Conservation (phyloP, 2,329 filamentous ascomycete genomes). For the Pseudogymnoascus sp. region DNA sequence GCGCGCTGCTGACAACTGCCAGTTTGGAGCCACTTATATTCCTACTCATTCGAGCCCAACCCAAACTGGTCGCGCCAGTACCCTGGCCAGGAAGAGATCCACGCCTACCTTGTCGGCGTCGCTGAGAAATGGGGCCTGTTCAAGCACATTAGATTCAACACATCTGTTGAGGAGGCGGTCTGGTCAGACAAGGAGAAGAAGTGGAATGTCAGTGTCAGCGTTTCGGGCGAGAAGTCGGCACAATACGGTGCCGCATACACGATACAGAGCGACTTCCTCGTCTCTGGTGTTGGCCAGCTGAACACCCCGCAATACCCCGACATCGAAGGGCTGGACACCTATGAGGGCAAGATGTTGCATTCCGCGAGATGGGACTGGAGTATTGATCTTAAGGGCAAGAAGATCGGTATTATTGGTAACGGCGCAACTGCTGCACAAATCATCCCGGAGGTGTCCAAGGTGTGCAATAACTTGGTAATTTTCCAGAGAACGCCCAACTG, state of each 20-base stretch:
- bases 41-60: conserved; percentile 54
- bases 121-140: conserved; percentile 48
- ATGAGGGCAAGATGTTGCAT: conserved; percentile 42
- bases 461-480: conserved; percentile 41
- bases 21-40: conserved; percentile 45
- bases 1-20: conserved; percentile 22
- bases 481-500: conserved; percentile 54
- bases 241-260: conserved; percentile 45
- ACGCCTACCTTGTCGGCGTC: conserved; percentile 44
- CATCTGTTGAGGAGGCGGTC: conserved; percentile 41
- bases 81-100: conserved; percentile 53
- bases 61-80: conserved; percentile 50
- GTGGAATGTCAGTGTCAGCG: conserved; percentile 43
- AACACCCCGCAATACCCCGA: conserved; percentile 48
- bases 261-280: conserved; percentile 47
- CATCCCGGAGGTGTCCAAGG: conserved; percentile 47
- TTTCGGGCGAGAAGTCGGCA: conserved; percentile 45
- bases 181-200: conserved; percentile 47
- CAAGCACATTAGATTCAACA: conserved; percentile 51
- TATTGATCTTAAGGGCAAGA: conserved; percentile 46
- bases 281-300: conserved; percentile 52
- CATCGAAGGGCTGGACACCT: conserved; percentile 39
- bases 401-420: conserved; percentile 52
- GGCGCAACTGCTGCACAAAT: conserved; percentile 53
- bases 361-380: conserved; percentile 54